Percentiles rank a stretch among this genome's conserved stretches.
Conservation (phyloP, 345 rosid genomes). For the Acer campestre region DNA sequence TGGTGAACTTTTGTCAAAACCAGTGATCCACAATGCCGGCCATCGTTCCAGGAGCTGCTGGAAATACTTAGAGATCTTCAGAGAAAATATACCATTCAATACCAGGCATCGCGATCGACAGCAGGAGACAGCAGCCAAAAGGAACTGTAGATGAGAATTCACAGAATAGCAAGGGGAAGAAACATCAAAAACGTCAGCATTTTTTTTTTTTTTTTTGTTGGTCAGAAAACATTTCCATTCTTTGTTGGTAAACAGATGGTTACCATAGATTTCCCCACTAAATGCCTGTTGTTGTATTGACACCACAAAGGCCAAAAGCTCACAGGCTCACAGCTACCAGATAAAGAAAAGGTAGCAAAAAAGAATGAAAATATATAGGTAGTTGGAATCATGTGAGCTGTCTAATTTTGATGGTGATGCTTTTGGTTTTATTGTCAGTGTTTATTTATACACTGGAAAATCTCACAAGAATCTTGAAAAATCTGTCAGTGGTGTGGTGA, state of each 20-base stretch:
- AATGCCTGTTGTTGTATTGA: neutral
- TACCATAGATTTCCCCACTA: constrained; percentile 4
- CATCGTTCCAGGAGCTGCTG: constrained; percentile 85
- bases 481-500: constrained; percentile 14
- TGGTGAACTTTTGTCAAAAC: constrained; percentile 19
- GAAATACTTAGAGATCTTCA: constrained; percentile 81
- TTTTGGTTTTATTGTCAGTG: constrained; percentile 7
- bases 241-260: constrained; percentile 16
- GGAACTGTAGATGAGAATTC: constrained; percentile 35
- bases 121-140: constrained; percentile 46
- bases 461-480: neutral
- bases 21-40: constrained; percentile 81
- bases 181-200: neutral
- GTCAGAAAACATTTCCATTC: constrained; percentile 3
- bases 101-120: constrained; percentile 68
- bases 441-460: neutral
- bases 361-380: constrained; percentile 2
- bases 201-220: neutral
- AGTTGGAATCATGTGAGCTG: constrained; percentile 16
- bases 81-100: constrained; percentile 58
- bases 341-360: neutral
- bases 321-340: too few species aligned
- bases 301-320: neutral
- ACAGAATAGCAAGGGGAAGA: too few species aligned
- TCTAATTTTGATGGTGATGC: constrained; percentile 9